Percentiles rank a stretch among this genome's conserved stretches.
Evolutionary conservation across 2,329 filamentous ascomycete species (phyloP).

Genomic region (Escovopsis sp.): DNA sequence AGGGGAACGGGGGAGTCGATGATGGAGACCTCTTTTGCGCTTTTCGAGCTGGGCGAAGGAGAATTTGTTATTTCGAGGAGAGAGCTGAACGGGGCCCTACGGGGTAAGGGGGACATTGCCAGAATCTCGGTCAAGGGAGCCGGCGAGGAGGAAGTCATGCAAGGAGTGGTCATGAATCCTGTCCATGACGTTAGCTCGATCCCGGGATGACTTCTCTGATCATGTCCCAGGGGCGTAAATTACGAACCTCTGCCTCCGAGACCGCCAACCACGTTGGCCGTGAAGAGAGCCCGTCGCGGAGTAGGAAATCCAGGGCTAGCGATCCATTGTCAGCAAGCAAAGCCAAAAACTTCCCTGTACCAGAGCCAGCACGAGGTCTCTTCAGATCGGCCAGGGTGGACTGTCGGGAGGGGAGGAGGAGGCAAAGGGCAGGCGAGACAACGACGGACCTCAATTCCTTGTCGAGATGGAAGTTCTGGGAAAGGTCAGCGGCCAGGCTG

Average conservation of each 20-base stretch:
- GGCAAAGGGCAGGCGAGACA: background rate
- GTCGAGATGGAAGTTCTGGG: slow-evolving; percentile 93
- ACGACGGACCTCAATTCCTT: slow-evolving; percentile 58
- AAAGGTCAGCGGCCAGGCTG: slow-evolving; percentile 83
- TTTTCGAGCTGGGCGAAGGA: slow-evolving; percentile 47
- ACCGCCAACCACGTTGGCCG: slow-evolving; percentile 22
- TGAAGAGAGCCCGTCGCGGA: slow-evolving; percentile 26
- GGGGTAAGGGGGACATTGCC: slow-evolving; percentile 86
- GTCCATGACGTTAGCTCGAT: slow-evolving; percentile 9
- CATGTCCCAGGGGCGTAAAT: slow-evolving; percentile 4
- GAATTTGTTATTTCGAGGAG: slow-evolving; percentile 52
- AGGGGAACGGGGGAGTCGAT: slow-evolving; percentile 42
- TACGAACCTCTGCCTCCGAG: slow-evolving; percentile 20
- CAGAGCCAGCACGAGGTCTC: background rate
- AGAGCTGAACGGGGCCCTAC: slow-evolving; percentile 58
- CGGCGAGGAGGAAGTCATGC: slow-evolving; percentile 70
- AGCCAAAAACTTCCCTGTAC: background rate
- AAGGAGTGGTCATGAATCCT: slow-evolving; percentile 73
- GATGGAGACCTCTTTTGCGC: slow-evolving; percentile 34
- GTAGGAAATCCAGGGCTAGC: slow-evolving; percentile 26
- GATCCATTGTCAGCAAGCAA: background rate
- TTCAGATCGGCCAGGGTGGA: background rate
- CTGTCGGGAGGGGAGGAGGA: background rate
- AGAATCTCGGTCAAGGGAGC: slow-evolving; percentile 59
- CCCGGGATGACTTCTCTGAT: background rate